These are phyloP conservation scores for Ananas comosus DNA, from an alignment of 176 grass and related monocot species.

Conservation along the genomic window DNA sequence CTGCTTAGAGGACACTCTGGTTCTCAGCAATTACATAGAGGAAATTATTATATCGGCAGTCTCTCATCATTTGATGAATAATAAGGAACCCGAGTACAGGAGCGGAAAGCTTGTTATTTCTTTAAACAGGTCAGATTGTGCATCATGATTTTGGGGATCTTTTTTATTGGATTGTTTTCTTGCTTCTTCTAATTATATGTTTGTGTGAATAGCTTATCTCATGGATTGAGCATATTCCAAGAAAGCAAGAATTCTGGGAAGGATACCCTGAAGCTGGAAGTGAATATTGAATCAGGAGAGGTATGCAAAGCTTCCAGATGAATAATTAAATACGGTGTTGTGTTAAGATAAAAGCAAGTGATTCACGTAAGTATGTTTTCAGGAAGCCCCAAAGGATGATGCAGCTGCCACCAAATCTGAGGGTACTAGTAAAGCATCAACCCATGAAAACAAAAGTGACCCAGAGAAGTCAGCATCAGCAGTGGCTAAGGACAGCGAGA, in stretches of 20 bases:
- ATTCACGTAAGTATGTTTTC: not conserved
- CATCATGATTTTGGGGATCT: conserved; percentile 4
- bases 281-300: conserved; percentile 39
- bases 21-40: conserved; percentile 85
- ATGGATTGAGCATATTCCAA: conserved; percentile 92
- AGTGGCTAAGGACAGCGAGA: conserved; percentile 7
- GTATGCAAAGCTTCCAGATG: conserved; percentile 22
- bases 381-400: conserved; percentile 30
- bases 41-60: conserved; percentile 85
- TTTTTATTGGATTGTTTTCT: not conserved
- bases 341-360: not conserved
- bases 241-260: conserved; percentile 53
- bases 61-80: conserved; percentile 80
- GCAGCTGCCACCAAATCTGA: conserved; percentile 17
- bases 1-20: conserved; percentile 66
- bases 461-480: conserved; percentile 22
- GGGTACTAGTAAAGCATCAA: conserved; percentile 5
- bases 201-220: conserved; percentile 49
- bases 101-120: conserved; percentile 93
- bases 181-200: conserved; percentile 8
- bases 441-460: conserved; percentile 35
- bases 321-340: not conserved
- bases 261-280: conserved; percentile 79
- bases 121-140: conserved; percentile 55
- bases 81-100: conserved; percentile 79